A percentile compares a stretch with the other conserved stretches of the same genome.
Evolutionary conservation across 2,329 filamentous ascomycete genomes (phyloP).

Genomic region (Penicillium griseofulvum): DNA sequence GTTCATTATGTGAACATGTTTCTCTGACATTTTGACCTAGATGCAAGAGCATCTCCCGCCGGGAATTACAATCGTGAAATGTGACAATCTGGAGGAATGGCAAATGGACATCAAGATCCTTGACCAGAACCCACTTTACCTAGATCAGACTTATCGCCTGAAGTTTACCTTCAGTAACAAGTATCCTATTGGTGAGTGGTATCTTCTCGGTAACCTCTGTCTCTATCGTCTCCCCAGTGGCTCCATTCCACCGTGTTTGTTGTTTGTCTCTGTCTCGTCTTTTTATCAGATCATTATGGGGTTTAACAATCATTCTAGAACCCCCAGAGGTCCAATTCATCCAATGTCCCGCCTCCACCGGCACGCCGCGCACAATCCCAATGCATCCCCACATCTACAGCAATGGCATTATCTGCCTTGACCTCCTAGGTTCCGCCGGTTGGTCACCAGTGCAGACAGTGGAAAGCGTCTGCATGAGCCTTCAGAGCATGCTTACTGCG

Average conservation of each 20-base stretch:
- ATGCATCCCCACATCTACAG: conserved; percentile 98
- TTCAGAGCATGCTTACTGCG: conserved; percentile 97
- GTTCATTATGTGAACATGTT: neutral
- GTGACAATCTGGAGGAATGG: conserved; percentile 87
- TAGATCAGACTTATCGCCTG: conserved; percentile 73
- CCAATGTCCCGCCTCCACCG: conserved; percentile 48
- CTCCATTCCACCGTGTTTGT: neutral
- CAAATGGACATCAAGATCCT: conserved; percentile 86
- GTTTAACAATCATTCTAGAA: conserved; percentile 54
- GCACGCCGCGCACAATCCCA: conserved; percentile 63
- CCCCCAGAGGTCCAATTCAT: conserved; percentile 92
- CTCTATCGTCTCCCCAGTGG: neutral
- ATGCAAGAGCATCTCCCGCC: conserved; percentile 59
- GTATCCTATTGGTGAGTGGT: conserved; percentile 81
- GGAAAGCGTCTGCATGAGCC: conserved; percentile 92
- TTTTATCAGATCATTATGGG: neutral
- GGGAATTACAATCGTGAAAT: conserved; percentile 73
- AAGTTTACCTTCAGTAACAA: conserved; percentile 79
- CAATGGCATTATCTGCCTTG: conserved; percentile 97
- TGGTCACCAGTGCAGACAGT: conserved; percentile 98
- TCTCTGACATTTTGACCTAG: conserved; percentile 32
- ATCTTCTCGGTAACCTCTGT: neutral
- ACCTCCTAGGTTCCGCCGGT: conserved; percentile 80
- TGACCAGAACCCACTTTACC: conserved; percentile 85
- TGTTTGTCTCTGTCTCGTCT: neutral